phyloP scores from a whole-genome alignment of 495 filamentous ascomycete genomes.

The Schizothecium vesticola region DNA sequence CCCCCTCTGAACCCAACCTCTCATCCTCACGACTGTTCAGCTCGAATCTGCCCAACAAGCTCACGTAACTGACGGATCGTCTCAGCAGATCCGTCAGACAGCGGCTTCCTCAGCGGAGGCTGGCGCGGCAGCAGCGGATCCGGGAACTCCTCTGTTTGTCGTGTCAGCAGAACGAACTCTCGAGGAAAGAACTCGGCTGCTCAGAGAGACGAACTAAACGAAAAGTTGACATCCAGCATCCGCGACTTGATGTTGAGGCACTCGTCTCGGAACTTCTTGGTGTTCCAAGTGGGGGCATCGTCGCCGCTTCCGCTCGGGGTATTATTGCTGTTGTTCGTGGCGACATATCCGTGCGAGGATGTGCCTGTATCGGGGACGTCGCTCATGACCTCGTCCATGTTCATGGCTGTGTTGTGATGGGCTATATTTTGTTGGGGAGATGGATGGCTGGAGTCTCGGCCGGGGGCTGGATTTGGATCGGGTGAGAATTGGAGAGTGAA shows the following conservation, averaged over 20 bases:
- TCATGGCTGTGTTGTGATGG: conserved; percentile 14
- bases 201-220: conserved; percentile 28
- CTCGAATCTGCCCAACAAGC: conserved; percentile 30
- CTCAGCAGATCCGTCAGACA: conserved; percentile 29
- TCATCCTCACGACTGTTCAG: not conserved
- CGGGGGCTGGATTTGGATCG: not conserved
- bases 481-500: not conserved
- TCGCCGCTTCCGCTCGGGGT: conserved; percentile 2
- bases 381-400: conserved; percentile 23
- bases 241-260: conserved; percentile 34
- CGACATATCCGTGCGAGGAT: not conserved
- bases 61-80: conserved; percentile 28
- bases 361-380: not conserved
- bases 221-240: conserved; percentile 38
- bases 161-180: not conserved
- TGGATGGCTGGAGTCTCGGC: no score
- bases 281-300: conserved; percentile 22
- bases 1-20: not conserved
- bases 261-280: conserved; percentile 48
- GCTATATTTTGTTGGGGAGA: not conserved
- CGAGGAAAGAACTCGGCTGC: not conserved
- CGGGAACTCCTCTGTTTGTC: conserved; percentile 32
- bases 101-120: conserved; percentile 28
- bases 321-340: not conserved
- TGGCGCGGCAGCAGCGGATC: conserved; percentile 38